phyloP scores from a whole-genome alignment of 140 eudicot genomes.

The Flaveria floridana region DNA sequence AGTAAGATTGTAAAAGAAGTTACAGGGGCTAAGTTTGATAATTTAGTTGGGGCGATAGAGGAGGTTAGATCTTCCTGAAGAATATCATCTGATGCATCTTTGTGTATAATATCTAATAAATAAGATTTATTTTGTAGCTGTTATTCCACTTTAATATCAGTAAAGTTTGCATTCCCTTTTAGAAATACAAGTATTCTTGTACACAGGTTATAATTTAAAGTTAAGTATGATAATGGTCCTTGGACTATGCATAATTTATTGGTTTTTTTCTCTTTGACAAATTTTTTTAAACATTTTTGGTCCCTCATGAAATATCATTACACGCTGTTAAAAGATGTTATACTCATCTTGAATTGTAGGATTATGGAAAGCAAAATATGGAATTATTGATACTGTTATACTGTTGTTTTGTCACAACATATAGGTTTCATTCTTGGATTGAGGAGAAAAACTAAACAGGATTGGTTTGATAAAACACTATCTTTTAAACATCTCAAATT shows the following conservation, averaged over 20 bases:
- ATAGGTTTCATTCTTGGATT: too few relatives aligned
- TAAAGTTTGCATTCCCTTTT: not conserved
- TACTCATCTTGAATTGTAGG: too few relatives aligned
- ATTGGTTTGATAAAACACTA: too few relatives aligned
- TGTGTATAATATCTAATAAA: not conserved
- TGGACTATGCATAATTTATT: too few relatives aligned
- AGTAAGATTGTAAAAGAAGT: constrained; percentile 68
- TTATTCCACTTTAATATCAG: too few relatives aligned
- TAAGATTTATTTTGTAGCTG: not conserved
- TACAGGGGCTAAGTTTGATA: constrained; percentile 76
- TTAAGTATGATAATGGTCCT: not conserved
- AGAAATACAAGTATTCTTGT: not conserved
- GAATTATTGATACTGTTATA: too few relatives aligned
- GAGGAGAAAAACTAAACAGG: too few relatives aligned
- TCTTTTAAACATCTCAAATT: too few relatives aligned
- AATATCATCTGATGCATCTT: not conserved
- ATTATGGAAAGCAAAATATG: too few relatives aligned
- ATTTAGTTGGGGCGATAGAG: constrained; percentile 10
- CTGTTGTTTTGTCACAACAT: too few relatives aligned
- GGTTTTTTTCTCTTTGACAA: not conserved
- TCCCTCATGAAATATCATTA: not conserved
- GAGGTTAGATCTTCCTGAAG: not conserved
- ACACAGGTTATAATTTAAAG: not conserved
- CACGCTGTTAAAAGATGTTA: not conserved
- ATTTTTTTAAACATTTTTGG: not conserved